A percentile compares a stretch with the other conserved stretches of the same genome.
These are phyloP conservation scores for Rhododendron ovatum DNA, from an alignment of 148 eudicot species.

Conservation along the genomic window DNA sequence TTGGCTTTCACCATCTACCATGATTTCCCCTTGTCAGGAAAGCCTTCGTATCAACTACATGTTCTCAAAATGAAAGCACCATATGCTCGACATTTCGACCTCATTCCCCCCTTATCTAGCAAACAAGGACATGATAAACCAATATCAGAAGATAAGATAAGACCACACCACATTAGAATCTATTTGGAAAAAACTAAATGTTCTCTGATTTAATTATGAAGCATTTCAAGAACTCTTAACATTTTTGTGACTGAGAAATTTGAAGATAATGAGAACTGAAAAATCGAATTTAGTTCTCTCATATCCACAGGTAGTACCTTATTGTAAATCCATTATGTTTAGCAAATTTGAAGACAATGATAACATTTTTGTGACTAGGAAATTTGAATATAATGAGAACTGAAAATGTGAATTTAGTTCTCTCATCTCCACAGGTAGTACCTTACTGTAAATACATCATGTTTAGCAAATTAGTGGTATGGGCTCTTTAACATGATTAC, in stretches of 20 bases:
- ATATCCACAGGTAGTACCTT: not conserved
- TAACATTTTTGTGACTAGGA: not conserved
- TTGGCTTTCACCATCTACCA: not conserved
- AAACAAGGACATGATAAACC: not conserved
- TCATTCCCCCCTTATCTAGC: not conserved
- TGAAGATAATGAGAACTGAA: not conserved
- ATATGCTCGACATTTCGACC: not conserved
- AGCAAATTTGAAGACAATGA: not conserved
- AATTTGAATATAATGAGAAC: not conserved
- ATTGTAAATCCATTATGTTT: not conserved
- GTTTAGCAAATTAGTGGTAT: not conserved
- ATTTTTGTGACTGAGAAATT: not conserved
- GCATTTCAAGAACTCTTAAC: not conserved
- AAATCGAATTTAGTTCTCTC: not conserved
- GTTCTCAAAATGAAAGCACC: not conserved
- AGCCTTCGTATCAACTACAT: not conserved
- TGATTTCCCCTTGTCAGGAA: not conserved
- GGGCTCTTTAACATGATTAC: not conserved
- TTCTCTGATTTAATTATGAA: not conserved
- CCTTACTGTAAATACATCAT: not conserved
- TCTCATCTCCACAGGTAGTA: not conserved
- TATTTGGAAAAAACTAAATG: not conserved
- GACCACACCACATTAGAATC: not conserved
- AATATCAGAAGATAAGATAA: not conserved
- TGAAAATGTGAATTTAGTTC: not conserved